Conservation (phyloP, 371 early-diverging fungal genomes). For the Scutellospora calospora region DNA sequence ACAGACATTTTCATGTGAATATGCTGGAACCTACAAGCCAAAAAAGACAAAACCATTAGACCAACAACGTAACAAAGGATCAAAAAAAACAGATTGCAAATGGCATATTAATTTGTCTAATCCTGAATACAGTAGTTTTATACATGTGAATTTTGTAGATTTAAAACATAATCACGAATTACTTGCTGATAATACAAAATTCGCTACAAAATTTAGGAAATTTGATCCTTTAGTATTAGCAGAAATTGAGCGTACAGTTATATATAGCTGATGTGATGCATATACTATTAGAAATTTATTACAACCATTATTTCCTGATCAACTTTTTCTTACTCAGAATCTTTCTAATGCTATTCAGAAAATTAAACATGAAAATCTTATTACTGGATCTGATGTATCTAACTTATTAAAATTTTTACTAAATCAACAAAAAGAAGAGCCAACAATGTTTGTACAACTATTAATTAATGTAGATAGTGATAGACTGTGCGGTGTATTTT, state of each 20-base stretch:
- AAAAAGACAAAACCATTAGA: neutral
- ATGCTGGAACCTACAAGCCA: neutral
- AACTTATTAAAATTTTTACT: neutral
- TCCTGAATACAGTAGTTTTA: neutral
- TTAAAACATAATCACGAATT: neutral
- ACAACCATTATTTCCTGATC: neutral
- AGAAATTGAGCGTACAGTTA: neutral
- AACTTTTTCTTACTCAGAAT: neutral
- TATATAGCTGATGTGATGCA: neutral
- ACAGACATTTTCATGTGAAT: neutral
- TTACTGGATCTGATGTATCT: neutral
- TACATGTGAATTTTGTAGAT: neutral
- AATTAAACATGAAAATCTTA: neutral
- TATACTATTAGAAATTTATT: neutral
- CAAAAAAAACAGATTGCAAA: conserved; percentile 4
- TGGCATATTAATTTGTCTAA: conserved; percentile 1
- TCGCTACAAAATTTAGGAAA: neutral
- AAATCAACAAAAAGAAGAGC: neutral
- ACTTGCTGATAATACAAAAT: neutral
- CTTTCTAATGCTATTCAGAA: conserved; percentile 15
- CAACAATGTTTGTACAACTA: neutral
- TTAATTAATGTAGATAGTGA: neutral
- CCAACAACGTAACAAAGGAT: neutral
- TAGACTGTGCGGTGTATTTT: neutral
- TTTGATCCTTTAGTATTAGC: neutral